phyloP scores from a whole-genome alignment of 345 rosid species.

The Stellera chamaejasme region DNA sequence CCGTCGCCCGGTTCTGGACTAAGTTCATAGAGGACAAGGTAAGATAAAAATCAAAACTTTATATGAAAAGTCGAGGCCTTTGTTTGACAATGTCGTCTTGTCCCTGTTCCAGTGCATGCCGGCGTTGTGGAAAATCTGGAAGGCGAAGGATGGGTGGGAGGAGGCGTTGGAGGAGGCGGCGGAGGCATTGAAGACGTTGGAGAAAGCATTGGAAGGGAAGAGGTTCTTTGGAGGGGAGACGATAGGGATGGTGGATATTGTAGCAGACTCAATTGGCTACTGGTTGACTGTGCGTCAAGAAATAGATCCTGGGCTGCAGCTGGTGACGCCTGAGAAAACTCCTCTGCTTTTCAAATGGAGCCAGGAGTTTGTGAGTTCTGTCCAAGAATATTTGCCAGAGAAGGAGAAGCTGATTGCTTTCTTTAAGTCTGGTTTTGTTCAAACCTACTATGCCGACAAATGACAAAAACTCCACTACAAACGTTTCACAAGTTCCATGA shows the following conservation, averaged over 20 bases:
- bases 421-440: too few relatives aligned
- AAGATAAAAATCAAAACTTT: background rate
- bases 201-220: background rate
- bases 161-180: background rate
- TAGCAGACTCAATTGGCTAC: background rate
- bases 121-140: background rate
- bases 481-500: too few relatives aligned
- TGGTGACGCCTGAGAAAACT: too few relatives aligned
- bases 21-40: slow-evolving; percentile 7
- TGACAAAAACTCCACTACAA: too few relatives aligned
- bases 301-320: too few relatives aligned
- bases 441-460: too few relatives aligned
- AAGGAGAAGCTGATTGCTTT: too few relatives aligned
- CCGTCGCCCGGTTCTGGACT: slow-evolving; percentile 5
- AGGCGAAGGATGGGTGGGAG: background rate
- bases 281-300: too few relatives aligned
- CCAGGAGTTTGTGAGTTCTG: too few relatives aligned
- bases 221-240: slow-evolving; percentile 1
- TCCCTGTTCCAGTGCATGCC: background rate
- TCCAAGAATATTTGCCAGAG: too few relatives aligned
- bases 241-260: background rate
- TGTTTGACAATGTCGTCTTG: background rate
- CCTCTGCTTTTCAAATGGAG: too few relatives aligned
- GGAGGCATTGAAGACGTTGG: background rate
- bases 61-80: background rate